A percentile compares a stretch with the other conserved stretches of the same genome.
Conservation (phyloP, 176 grass and related monocot genomes). For the Chrysopogon serrulatus region DNA sequence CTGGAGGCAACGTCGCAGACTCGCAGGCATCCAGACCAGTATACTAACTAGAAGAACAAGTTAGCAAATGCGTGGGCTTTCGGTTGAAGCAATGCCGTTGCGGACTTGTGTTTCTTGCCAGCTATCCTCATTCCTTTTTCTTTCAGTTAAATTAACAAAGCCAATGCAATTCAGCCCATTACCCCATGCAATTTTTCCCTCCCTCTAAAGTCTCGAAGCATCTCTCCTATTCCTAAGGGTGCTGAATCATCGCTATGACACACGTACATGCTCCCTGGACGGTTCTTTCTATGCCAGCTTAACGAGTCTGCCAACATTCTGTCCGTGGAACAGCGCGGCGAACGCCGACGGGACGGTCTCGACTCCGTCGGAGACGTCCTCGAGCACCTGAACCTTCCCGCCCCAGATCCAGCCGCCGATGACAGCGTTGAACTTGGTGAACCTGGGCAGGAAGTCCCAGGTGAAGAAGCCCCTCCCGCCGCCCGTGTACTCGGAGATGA, state of each 20-base stretch:
- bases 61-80: too few species aligned
- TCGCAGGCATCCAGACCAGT: too few species aligned
- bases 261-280: too few species aligned
- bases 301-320: slow-evolving; percentile 47
- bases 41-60: too few species aligned
- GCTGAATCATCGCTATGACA: neutral
- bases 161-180: neutral
- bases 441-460: slow-evolving; percentile 27
- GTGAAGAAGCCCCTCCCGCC: slow-evolving; percentile 23
- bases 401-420: slow-evolving; percentile 24
- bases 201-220: too few species aligned
- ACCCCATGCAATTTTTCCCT: too few species aligned
- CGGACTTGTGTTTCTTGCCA: neutral
- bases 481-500: slow-evolving; percentile 51
- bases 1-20: neutral
- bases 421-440: slow-evolving; percentile 5
- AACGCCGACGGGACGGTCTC: slow-evolving; percentile 40
- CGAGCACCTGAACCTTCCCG: slow-evolving; percentile 25
- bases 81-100: too few species aligned
- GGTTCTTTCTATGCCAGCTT: slow-evolving; percentile 20
- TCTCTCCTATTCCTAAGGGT: neutral
- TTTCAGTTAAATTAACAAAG: neutral
- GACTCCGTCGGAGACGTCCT: slow-evolving; percentile 42
- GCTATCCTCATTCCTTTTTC: neutral
- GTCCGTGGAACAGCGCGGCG: slow-evolving; percentile 31